These are phyloP conservation scores for Podila verticillata DNA, from an alignment of 192 early-diverging fungal genomes.

Conservation along the genomic window DNA sequence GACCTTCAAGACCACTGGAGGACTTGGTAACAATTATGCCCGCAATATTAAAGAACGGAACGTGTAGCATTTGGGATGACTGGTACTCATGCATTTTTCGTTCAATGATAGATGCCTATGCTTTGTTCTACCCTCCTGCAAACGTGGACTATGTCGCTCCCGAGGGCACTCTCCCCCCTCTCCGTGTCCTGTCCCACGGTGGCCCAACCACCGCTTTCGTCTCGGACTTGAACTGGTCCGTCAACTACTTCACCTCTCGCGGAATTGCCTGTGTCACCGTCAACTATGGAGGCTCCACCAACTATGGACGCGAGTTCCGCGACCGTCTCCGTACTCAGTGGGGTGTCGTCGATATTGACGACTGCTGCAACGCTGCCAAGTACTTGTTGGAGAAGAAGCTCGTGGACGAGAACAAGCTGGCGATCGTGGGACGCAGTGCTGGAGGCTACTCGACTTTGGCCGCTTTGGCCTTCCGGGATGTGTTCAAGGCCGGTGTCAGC, in stretches of 20 bases:
- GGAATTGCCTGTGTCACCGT: slow-evolving; percentile 78
- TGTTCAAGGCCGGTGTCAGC: slow-evolving; percentile 77
- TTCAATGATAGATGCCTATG: slow-evolving; percentile 52
- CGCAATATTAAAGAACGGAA: background rate
- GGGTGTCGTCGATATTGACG: slow-evolving; percentile 81
- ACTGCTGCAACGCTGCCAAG: slow-evolving; percentile 76
- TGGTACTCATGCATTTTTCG: background rate
- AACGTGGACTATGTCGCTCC: slow-evolving; percentile 64
- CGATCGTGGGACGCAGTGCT: slow-evolving; percentile 74
- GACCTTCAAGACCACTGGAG: slow-evolving; percentile 67
- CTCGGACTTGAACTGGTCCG: slow-evolving; percentile 54
- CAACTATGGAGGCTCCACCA: slow-evolving; percentile 84
- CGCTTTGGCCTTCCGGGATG: slow-evolving; percentile 72
- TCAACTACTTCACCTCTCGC: slow-evolving; percentile 83
- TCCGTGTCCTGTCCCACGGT: slow-evolving; percentile 76
- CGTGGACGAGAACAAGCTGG: slow-evolving; percentile 69
- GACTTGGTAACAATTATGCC: slow-evolving; percentile 12
- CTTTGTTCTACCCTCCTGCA: slow-evolving; percentile 70
- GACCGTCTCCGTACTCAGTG: slow-evolving; percentile 76
- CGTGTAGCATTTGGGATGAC: background rate
- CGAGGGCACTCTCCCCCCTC: slow-evolving; percentile 68
- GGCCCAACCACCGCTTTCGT: slow-evolving; percentile 67
- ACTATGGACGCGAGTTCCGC: slow-evolving; percentile 79
- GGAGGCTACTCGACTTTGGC: slow-evolving; percentile 69
- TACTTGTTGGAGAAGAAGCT: slow-evolving; percentile 63